These are phyloP conservation scores for Populus pruinosa DNA, from an alignment of 345 rosid species.

Conservation along the genomic window DNA sequence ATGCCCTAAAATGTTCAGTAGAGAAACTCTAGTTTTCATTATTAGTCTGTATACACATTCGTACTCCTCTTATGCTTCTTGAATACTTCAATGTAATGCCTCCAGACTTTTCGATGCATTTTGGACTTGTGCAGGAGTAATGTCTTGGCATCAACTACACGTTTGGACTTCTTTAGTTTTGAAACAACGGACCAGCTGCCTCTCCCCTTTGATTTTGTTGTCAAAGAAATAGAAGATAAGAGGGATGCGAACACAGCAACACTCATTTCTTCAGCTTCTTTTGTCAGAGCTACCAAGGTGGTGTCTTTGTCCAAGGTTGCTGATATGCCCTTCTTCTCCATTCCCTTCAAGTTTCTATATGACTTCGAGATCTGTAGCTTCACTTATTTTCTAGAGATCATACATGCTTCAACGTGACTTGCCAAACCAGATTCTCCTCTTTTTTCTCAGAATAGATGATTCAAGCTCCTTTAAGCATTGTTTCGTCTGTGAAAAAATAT, in stretches of 20 bases:
- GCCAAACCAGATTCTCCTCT: not conserved
- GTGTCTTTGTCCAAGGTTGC: not conserved
- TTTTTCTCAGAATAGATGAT: not conserved
- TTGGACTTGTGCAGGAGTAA: not conserved
- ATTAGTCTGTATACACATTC: conserved; percentile 1
- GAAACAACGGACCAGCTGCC: conserved; percentile 15
- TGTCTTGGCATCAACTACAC: not conserved
- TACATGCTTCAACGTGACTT: not conserved
- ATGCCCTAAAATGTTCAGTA: too few relatives aligned
- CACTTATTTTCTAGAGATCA: not conserved
- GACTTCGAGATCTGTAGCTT: not conserved
- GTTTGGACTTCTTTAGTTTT: conserved; percentile 11
- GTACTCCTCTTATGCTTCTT: not conserved
- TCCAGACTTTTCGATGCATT: not conserved
- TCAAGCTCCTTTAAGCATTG: not conserved
- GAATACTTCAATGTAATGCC: not conserved
- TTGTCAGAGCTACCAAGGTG: not conserved
- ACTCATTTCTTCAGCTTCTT: conserved; percentile 14
- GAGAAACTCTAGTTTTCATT: conserved; percentile 1
- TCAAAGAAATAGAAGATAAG: not conserved
- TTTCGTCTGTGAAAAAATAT: not conserved
- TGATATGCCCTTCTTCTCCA: not conserved
- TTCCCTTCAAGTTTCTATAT: not conserved
- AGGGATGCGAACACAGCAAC: conserved; percentile 12
- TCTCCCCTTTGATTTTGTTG: conserved; percentile 8